Evolutionary conservation across 306 rosid species (phyloP).

Genomic region (Ormosia semicastrata): DNA sequence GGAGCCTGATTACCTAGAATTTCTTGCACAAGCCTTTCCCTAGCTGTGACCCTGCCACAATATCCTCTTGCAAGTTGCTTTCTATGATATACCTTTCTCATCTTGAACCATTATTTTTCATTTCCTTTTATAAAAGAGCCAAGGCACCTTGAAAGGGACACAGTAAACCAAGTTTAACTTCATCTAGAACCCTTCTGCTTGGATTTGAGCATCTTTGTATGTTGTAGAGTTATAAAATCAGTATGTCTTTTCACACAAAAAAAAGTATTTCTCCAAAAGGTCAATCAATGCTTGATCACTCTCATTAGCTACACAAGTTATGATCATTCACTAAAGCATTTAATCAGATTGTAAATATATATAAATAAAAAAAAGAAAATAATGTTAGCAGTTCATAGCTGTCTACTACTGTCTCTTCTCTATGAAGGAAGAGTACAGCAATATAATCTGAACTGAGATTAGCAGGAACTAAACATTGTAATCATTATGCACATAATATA

Average conservation of each 20-base stretch:
- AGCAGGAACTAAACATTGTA: not conserved
- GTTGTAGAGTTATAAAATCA: not conserved
- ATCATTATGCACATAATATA: slow-evolving; percentile 1
- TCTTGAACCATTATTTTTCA: not conserved
- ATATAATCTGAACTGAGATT: not conserved
- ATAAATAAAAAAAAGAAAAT: not conserved
- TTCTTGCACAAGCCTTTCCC: not conserved
- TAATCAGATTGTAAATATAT: not conserved
- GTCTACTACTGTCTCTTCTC: not conserved
- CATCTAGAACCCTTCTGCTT: not conserved
- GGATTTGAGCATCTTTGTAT: not conserved
- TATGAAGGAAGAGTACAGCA: not conserved
- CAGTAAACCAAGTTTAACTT: not conserved
- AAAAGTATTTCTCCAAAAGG: not conserved
- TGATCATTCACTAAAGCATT: not conserved
- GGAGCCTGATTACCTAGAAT: not conserved
- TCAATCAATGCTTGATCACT: not conserved
- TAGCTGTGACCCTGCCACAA: not conserved
- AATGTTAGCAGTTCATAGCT: not conserved
- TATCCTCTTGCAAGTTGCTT: not conserved
- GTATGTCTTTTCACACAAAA: not conserved
- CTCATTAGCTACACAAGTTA: not conserved
- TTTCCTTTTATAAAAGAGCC: not conserved
- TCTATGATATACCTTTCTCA: not conserved
- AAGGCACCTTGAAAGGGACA: not conserved